Evolutionary conservation across 176 grass and related monocot genomes (phyloP).

Genomic region (Alloteropsis semialata): DNA sequence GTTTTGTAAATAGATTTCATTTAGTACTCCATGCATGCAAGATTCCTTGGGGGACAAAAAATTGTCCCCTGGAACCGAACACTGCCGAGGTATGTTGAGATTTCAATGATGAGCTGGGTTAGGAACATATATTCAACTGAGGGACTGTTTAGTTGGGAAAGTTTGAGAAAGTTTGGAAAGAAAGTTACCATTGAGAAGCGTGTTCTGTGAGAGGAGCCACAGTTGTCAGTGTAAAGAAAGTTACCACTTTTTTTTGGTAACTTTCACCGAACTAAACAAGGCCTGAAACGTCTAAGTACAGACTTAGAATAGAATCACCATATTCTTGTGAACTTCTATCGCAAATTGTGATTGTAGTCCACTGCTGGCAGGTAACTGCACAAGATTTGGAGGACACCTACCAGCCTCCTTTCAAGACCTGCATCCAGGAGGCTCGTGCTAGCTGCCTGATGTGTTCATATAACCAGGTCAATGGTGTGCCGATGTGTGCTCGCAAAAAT

Average conservation of each 20-base stretch:
- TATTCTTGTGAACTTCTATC: background rate
- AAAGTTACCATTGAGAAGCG: too few relatives aligned
- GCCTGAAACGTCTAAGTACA: background rate
- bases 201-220: too few relatives aligned
- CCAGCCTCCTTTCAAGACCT: slow-evolving; percentile 89
- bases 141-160: too few relatives aligned
- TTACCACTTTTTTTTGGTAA: too few relatives aligned
- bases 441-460: slow-evolving; percentile 98
- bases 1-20: too few relatives aligned
- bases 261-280: too few relatives aligned
- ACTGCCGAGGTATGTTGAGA: background rate
- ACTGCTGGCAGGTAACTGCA: slow-evolving; percentile 59
- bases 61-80: too few relatives aligned
- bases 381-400: slow-evolving; percentile 94
- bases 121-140: background rate
- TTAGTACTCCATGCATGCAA: too few relatives aligned
- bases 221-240: too few relatives aligned
- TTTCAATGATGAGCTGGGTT: background rate
- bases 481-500: slow-evolving; percentile 71
- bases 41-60: too few relatives aligned
- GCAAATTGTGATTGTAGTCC: background rate
- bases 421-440: slow-evolving; percentile 80
- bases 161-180: too few relatives aligned
- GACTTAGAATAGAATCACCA: background rate
- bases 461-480: slow-evolving; percentile 85